Evolutionary conservation across 2,329 filamentous ascomycete genomes (phyloP).

Genomic region (Corynespora cassiicola): DNA sequence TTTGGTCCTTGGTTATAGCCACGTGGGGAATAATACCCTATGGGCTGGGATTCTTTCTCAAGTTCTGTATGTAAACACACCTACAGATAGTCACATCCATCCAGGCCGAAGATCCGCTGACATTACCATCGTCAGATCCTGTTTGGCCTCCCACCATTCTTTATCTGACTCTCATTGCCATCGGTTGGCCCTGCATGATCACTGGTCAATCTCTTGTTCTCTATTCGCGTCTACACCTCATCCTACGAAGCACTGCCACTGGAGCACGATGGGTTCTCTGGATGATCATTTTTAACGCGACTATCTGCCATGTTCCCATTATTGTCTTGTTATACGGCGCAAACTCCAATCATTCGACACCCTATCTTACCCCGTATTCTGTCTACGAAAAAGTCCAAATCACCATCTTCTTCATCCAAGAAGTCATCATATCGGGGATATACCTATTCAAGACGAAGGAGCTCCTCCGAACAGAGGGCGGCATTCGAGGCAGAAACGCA

Average conservation of each 20-base stretch:
- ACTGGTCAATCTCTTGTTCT: constrained; percentile 66
- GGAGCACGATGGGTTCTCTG: constrained; percentile 49
- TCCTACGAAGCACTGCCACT: constrained; percentile 14
- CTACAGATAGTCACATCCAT: too few species aligned
- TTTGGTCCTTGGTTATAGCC: constrained; percentile 52
- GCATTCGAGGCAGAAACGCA: constrained; percentile 9
- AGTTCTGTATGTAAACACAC: constrained; percentile 31
- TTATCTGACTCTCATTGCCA: constrained; percentile 52
- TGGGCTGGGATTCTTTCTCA: constrained; percentile 50
- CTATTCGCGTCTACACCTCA: constrained; percentile 65
- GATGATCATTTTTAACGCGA: constrained; percentile 62
- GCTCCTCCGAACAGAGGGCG: constrained; percentile 12
- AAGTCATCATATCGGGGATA: constrained; percentile 26
- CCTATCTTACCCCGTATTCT: constrained; percentile 35
- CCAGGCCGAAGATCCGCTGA: too few species aligned
- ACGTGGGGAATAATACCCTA: constrained; percentile 52
- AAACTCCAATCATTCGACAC: constrained; percentile 43
- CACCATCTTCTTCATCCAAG: constrained; percentile 43
- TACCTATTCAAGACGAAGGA: constrained; percentile 14
- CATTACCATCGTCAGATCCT: too few species aligned
- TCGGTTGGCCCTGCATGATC: constrained; percentile 63
- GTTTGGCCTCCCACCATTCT: constrained; percentile 37
- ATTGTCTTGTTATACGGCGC: constrained; percentile 60
- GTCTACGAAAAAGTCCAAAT: constrained; percentile 45
- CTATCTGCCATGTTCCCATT: constrained; percentile 57